Percentiles rank a stretch among this genome's conserved stretches.
These are phyloP conservation scores for Sinapis alba DNA, from an alignment of 441 rosid species.

Conservation along the genomic window DNA sequence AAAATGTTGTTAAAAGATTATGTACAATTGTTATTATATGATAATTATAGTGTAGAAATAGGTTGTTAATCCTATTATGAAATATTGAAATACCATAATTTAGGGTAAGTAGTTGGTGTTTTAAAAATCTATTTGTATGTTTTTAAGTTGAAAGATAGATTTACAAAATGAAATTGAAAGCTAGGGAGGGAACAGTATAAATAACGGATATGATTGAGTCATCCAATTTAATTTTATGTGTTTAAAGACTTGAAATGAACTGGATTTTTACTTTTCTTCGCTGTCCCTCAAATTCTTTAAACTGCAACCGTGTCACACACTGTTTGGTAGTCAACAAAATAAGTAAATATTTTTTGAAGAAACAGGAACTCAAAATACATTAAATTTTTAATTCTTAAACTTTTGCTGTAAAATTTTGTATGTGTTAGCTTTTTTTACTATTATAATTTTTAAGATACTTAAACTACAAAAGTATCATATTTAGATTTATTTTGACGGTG, in stretches of 20 bases:
- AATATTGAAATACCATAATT: not conserved
- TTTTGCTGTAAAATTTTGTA: not conserved
- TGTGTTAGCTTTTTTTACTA: not conserved
- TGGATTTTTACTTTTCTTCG: not conserved
- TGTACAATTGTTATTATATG: no score
- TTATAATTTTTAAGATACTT: not conserved
- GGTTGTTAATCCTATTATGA: no score
- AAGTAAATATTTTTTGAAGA: not conserved
- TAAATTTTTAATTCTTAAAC: not conserved
- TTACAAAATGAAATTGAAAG: not conserved
- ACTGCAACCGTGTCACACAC: not conserved
- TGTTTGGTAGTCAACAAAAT: not conserved
- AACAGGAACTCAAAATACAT: not conserved
- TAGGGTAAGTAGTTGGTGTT: not conserved
- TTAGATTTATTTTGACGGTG: not conserved
- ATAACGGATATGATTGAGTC: constrained; percentile 1
- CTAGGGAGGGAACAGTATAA: not conserved
- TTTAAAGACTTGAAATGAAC: not conserved
- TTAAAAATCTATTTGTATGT: not conserved
- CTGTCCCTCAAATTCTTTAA: not conserved
- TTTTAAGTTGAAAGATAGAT: not conserved
- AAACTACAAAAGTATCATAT: not conserved
- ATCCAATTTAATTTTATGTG: not conserved
- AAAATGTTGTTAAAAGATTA: no score
- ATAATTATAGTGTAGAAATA: no score